Base-by-base conservation (phyloP, 805 yeast genomes). In the Tetrapisispora nanseiensis region DNA sequence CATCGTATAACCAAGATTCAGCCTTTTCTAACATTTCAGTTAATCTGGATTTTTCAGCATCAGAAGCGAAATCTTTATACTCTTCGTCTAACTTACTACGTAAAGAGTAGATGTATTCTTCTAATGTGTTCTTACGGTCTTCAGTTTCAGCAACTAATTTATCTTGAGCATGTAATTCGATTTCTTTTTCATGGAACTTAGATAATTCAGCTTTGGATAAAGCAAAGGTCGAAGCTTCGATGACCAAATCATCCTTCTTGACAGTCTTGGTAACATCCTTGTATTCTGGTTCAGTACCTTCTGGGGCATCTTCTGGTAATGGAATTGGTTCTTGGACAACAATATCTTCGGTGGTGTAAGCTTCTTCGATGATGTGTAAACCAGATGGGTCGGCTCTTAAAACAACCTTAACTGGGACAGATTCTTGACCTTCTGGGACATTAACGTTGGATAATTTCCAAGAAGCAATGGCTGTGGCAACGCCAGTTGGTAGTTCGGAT, bases 1-100 rank as follows among this genome's bases (percentile, higher is more conserved):
- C 97, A 48, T 83, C 95, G 68, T 92, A 90, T 59, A 92, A 79
- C 98, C 98, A 90, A 62, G 90, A 95, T 75, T 92, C 97, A 52
- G 97, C 80, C 65, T 80, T 82, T 60, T 72, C 63, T 62, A 90
- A 76, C 73, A 82, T 74, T 49, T 69, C 82, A 36, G 75, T 63
- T 59, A 92, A 74, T 61, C 76, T 83, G 49, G 69, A 70, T 76
- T 89, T 90, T 76, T 92, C 97, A 59, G 79, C 85, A 44, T 81
- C 90, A 52, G 83, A 74, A 47, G 96, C 95, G 62, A 87, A 90
- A 58, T 73, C 79, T 51, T 82, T 75, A 66, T 89, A 89, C 57
- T 78, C 80, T 45, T 87, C 97, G 46, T 87, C 97, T 60, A 92
- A 75, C 73, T 92, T 90, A 65, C 94, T 95, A 72, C 97, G 83